Conservation (phyloP, 2,329 filamentous ascomycete genomes). For the Didymella glomerata region DNA sequence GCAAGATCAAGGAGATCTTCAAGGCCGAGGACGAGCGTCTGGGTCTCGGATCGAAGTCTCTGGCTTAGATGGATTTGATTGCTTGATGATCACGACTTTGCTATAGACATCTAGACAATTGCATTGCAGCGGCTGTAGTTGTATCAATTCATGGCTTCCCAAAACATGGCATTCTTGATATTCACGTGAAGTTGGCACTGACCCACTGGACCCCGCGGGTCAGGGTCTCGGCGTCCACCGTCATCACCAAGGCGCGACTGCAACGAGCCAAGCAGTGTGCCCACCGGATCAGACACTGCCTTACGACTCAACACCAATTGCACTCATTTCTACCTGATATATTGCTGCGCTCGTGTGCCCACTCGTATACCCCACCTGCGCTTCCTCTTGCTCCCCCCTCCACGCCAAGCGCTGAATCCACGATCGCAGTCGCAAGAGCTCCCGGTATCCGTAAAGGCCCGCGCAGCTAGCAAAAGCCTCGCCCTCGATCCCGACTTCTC, state of each 20-base stretch:
- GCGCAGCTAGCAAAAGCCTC: slow-evolving; percentile 13
- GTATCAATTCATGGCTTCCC: neutral
- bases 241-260: slow-evolving; percentile 20
- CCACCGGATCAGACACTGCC: slow-evolving; percentile 27
- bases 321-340: slow-evolving; percentile 1
- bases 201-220: slow-evolving; percentile 10
- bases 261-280: slow-evolving; percentile 35
- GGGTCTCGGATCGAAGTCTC: slow-evolving; percentile 75
- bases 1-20: slow-evolving; percentile 88
- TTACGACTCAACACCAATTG: slow-evolving; percentile 9
- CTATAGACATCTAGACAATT: slow-evolving; percentile 34
- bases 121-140: slow-evolving; percentile 11
- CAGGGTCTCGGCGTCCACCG: slow-evolving; percentile 11
- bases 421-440: slow-evolving; percentile 35
- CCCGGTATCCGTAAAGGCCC: slow-evolving; percentile 35
- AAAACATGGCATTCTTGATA: neutral
- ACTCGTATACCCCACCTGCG: slow-evolving; percentile 15
- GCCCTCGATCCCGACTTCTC: slow-evolving; percentile 15
- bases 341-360: slow-evolving; percentile 9
- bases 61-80: slow-evolving; percentile 47
- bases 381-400: slow-evolving; percentile 36
- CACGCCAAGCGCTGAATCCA: slow-evolving; percentile 33
- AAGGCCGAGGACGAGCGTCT: slow-evolving; percentile 79
- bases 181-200: slow-evolving; percentile 14
- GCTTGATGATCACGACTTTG: slow-evolving; percentile 12